phyloP scores from a whole-genome alignment of 345 rosid genomes.

The Rhodamnia argentea region DNA sequence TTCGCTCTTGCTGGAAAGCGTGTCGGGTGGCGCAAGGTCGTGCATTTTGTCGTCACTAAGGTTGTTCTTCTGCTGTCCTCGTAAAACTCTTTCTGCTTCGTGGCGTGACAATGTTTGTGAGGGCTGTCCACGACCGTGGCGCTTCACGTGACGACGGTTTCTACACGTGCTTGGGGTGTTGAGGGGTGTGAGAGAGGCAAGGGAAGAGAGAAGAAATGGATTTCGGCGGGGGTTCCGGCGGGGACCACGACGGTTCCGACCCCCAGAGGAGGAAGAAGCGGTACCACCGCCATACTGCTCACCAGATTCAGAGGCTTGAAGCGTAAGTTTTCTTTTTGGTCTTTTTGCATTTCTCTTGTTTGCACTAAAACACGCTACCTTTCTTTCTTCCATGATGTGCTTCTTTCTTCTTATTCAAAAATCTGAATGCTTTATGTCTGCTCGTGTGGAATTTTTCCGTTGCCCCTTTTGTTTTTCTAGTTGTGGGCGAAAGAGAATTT shows the following conservation, averaged over 20 bases:
- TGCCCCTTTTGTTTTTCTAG: background rate
- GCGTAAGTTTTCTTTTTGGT: conserved; percentile 22
- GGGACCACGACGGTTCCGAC: conserved; percentile 68
- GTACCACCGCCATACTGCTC: conserved; percentile 94
- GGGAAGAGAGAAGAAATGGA: conserved; percentile 18
- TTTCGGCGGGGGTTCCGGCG: conserved; percentile 57
- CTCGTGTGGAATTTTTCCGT: background rate
- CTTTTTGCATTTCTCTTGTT: background rate
- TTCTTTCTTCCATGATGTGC: background rate
- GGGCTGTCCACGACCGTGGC: background rate
- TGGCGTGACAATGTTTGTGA: background rate
- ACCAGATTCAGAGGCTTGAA: conserved; percentile 96
- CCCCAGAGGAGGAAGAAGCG: conserved; percentile 69
- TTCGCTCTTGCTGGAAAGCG: background rate
- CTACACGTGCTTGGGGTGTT: background rate
- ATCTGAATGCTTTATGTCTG: background rate
- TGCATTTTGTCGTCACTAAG: background rate
- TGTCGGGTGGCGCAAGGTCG: background rate
- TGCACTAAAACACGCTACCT: background rate
- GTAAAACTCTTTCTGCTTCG: background rate
- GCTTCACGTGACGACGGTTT: background rate
- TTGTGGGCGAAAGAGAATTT: background rate
- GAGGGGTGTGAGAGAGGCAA: background rate
- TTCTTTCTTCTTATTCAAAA: background rate
- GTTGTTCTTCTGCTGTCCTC: background rate